A percentile compares a stretch with the other conserved stretches of the same genome.
phyloP scores from a whole-genome alignment of 768 basidiomycete genomes.

The Podaxis sp. region DNA sequence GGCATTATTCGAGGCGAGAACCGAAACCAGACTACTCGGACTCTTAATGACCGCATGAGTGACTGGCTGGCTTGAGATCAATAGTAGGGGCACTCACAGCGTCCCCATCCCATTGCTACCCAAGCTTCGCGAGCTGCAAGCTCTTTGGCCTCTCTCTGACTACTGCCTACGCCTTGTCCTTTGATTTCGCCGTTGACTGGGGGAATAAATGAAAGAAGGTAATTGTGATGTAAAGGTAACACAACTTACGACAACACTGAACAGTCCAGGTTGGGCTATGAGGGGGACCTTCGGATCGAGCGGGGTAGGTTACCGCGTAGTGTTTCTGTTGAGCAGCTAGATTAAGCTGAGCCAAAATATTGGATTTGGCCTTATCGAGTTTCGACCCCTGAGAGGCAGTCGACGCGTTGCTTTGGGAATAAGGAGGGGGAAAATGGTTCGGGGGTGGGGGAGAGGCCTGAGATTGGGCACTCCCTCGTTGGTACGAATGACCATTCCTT shows the following conservation, averaged over 20 bases:
- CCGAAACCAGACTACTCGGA: no score
- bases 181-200: neutral
- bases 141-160: neutral
- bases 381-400: constrained; percentile 2
- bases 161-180: neutral
- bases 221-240: neutral
- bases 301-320: constrained; percentile 43
- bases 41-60: no score
- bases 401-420: neutral
- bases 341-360: constrained; percentile 45
- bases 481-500: neutral
- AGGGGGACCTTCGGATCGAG: constrained; percentile 36
- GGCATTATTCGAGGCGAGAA: no score
- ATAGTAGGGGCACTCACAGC: no score
- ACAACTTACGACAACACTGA: neutral
- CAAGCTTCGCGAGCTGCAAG: neutral
- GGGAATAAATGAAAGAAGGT: neutral
- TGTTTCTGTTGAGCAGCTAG: constrained; percentile 52
- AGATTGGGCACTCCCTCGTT: neutral
- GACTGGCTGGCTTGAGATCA: no score
- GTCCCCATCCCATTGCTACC: neutral
- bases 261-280: neutral
- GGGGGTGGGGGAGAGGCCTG: neutral
- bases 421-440: neutral
- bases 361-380: constrained; percentile 23